phyloP scores from a whole-genome alignment of 768 basidiomycete genomes.

The Russula vinacea region DNA sequence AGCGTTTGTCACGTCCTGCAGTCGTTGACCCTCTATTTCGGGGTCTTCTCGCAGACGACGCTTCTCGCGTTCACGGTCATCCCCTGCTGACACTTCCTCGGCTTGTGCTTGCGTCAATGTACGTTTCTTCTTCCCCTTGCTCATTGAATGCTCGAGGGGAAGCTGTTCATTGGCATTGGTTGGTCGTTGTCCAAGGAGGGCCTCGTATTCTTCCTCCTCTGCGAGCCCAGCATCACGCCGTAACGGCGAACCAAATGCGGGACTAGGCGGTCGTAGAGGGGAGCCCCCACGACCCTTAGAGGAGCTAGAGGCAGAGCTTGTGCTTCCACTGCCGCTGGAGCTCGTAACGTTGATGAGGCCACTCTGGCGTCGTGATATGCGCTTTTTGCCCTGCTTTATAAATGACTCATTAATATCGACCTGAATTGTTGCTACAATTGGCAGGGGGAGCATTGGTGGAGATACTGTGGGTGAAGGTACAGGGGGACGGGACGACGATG shows the following conservation, averaged over 20 bases:
- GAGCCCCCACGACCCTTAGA: slow-evolving; percentile 37
- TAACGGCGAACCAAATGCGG: slow-evolving; percentile 62
- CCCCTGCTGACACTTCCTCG: slow-evolving; percentile 34
- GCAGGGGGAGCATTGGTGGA: slow-evolving; percentile 32
- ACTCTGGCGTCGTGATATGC: slow-evolving; percentile 43
- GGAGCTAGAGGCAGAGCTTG: slow-evolving; percentile 37
- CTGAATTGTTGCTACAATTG: slow-evolving; percentile 31
- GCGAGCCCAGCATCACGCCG: slow-evolving; percentile 54
- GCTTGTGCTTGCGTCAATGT: slow-evolving; percentile 41
- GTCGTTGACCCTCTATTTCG: slow-evolving; percentile 42
- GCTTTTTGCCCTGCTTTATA: slow-evolving; percentile 38
- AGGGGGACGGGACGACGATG: slow-evolving; percentile 43
- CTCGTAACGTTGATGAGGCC: slow-evolving; percentile 48
- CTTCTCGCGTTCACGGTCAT: slow-evolving; percentile 32
- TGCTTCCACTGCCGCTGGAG: slow-evolving; percentile 23
- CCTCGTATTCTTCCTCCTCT: slow-evolving; percentile 50
- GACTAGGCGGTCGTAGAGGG: slow-evolving; percentile 58
- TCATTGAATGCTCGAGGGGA: slow-evolving; percentile 39
- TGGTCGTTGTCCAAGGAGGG: slow-evolving; percentile 35
- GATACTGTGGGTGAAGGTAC: slow-evolving; percentile 44
- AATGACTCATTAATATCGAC: slow-evolving; percentile 38
- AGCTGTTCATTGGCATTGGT: slow-evolving; percentile 40
- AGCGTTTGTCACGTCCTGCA: slow-evolving; percentile 66
- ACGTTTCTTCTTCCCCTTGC: slow-evolving; percentile 51
- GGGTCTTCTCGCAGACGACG: slow-evolving; percentile 43